A percentile compares a stretch with the other conserved stretches of the same genome.
Evolutionary conservation across 169 alveolate genomes (phyloP).

Genomic region (Plasmodium falciparum): DNA sequence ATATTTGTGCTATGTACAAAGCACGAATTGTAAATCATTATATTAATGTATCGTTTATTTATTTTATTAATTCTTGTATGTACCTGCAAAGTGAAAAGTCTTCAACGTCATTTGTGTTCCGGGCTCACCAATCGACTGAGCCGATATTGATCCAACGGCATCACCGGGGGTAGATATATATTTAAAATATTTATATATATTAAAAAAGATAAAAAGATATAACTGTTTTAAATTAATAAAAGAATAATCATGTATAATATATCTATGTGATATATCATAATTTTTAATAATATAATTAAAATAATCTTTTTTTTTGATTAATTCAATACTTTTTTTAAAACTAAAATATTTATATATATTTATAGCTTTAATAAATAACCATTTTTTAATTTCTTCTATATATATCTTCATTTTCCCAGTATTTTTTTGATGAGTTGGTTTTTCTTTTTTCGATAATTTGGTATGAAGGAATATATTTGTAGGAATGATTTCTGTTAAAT

Average conservation of each 20-base stretch:
- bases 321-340: slow-evolving; percentile 24
- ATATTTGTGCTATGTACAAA: too few relatives aligned
- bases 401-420: slow-evolving; percentile 51
- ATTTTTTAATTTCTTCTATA: slow-evolving; percentile 63
- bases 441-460: slow-evolving; percentile 31
- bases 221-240: slow-evolving; percentile 88
- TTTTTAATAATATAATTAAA: slow-evolving; percentile 8
- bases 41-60: too few relatives aligned
- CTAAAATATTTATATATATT: slow-evolving; percentile 47
- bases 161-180: slow-evolving; percentile 98
- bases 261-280: slow-evolving; percentile 35
- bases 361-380: slow-evolving; percentile 56
- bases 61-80: neutral
- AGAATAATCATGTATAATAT: slow-evolving; percentile 49
- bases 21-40: too few relatives aligned
- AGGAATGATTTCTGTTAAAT: slow-evolving; percentile 80
- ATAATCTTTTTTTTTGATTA: slow-evolving; percentile 36
- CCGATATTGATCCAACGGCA: slow-evolving; percentile 99
- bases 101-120: slow-evolving; percentile 99
- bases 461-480: slow-evolving; percentile 70
- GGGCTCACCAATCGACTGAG: slow-evolving; percentile 99
- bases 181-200: slow-evolving; percentile 93
- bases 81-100: slow-evolving; percentile 98
- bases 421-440: slow-evolving; percentile 68
- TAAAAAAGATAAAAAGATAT: slow-evolving; percentile 86